A percentile compares a stretch with the other conserved stretches of the same genome.
Conservation (phyloP, 345 rosid species). For the Gynandropsis gynandra region DNA sequence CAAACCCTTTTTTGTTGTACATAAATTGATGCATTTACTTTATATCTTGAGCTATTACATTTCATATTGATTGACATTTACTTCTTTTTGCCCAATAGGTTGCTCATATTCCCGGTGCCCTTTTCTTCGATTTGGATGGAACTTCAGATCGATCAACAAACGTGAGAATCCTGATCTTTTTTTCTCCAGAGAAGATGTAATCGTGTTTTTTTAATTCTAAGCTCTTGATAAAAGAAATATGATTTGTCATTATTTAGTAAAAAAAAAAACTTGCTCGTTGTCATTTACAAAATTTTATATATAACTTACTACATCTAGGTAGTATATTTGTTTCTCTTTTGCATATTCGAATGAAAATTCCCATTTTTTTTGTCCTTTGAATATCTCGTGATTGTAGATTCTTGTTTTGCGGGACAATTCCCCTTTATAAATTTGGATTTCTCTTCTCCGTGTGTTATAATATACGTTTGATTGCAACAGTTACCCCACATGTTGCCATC, state of each 20-base stretch:
- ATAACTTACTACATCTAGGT: neutral
- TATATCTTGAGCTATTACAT: neutral
- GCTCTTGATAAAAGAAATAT: neutral
- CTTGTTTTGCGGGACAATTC: constrained; percentile 4
- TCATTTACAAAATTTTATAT: constrained; percentile 8
- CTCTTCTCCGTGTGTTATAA: neutral
- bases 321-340: neutral
- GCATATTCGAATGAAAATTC: neutral
- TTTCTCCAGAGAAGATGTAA: constrained; percentile 1
- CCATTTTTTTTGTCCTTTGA: neutral
- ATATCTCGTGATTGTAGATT: neutral
- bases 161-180: constrained; percentile 37
- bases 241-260: neutral
- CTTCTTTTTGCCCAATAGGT: constrained; percentile 38
- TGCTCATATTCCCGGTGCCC: constrained; percentile 97
- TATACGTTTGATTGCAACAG: constrained; percentile 34
- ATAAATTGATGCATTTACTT: constrained; percentile 6
- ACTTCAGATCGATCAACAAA: constrained; percentile 66
- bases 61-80: constrained; percentile 13
- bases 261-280: neutral
- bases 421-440: no score
- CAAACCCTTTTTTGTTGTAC: no score
- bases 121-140: constrained; percentile 96
- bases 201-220: neutral
- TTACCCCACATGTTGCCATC: constrained; percentile 97